Evolutionary conservation across 805 yeast genomes (phyloP), one percentile per base, ranked within the genome.

Genomic region (Metschnikowia colocasiae): DNA sequence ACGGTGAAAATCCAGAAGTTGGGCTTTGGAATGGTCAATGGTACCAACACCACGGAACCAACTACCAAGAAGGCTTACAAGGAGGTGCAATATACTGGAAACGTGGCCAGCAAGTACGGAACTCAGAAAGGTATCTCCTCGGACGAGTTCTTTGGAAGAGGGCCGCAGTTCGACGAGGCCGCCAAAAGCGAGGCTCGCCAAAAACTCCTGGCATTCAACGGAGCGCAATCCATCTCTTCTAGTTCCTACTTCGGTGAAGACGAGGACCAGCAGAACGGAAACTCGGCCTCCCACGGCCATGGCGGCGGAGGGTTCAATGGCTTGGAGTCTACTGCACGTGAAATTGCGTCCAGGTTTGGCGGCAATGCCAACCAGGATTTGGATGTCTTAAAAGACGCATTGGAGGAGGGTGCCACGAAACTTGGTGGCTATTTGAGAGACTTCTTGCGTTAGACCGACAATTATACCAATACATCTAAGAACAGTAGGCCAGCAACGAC

Each of bases 101-200:
- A 83, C 54, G 86, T 86, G 26, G 81, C 80, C 32, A 75, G 73
- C 59, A 87, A 89, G 70, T 94, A 79, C 63, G 97, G 97, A 47
- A 73, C 71, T 34, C 97, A 91, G 64, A 92, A 88, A 76, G 96
- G 91, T 40, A 94, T 94, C 53, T 94, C 98, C 0, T 91, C 97
- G 1, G 98, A 94, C 68, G 95, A 91, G 70, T 81, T 80, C 60
- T 94, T 94, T 66, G 97, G 97, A 16, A 83, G 96, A 60, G 92
- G 91, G 36, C 76, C 76, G 2, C 71, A 82, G 22, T 88, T 79
- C 60, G 97, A 89, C 59, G 85, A 86, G 54, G 75, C 74, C 2
- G 87, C 87, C 33, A 85, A 85, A 46, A 76, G 76, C 39, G 97
- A 90, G 65, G 97, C 97, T 1, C 77, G 78, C 53, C 62, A 79